Conservation (phyloP, 23 red algal genomes). For the Gracilaria vermiculophylla region DNA sequence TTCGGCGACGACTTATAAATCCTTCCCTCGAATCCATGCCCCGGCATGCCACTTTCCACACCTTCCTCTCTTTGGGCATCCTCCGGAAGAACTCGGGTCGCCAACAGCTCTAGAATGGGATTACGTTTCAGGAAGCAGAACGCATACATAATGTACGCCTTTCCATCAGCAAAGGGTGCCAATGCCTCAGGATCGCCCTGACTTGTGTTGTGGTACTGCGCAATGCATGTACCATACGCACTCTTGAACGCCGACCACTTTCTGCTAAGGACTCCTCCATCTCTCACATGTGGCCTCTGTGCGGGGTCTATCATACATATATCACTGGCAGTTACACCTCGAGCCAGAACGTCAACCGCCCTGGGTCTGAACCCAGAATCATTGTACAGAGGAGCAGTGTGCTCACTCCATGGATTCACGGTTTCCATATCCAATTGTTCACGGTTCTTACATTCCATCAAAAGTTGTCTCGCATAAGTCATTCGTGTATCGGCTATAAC, state of each 20-base stretch:
- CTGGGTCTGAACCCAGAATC: not conserved
- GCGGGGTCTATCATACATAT: not conserved
- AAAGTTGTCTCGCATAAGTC: not conserved
- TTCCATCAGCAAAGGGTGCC: too few relatives aligned
- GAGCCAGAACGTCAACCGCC: not conserved
- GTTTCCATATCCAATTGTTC: not conserved
- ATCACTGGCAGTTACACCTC: not conserved
- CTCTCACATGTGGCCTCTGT: not conserved
- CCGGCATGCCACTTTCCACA: too few relatives aligned
- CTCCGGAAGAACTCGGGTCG: not conserved
- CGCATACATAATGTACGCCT: too few relatives aligned
- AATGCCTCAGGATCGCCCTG: too few relatives aligned
- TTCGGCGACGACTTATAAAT: too few relatives aligned
- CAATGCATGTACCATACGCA: not conserved
- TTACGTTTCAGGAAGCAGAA: not conserved
- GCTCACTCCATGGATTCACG: not conserved
- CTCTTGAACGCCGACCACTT: not conserved
- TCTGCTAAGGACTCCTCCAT: not conserved
- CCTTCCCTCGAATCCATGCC: too few relatives aligned
- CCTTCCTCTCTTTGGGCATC: slow-evolving; percentile 33
- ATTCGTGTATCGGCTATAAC: not conserved
- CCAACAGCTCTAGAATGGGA: not conserved
- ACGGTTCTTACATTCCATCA: not conserved
- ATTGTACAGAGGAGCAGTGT: not conserved
- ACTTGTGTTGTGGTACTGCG: too few relatives aligned